Base-by-base conservation (phyloP, 352 stramenopile genomes). In the Globisporangium viniferum region DNA sequence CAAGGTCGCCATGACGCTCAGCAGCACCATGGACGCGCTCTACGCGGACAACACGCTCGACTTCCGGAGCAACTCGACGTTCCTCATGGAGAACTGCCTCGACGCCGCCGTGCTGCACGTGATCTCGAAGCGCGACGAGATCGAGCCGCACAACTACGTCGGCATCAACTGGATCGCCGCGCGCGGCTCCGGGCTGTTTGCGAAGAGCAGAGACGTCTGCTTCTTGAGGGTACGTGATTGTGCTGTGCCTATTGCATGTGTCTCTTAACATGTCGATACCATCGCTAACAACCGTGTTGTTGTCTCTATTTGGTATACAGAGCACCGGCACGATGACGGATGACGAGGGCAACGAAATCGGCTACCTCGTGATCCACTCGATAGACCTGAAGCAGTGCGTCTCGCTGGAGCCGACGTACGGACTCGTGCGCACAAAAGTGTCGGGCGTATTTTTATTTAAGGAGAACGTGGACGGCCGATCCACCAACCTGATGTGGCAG, bases 81-180 rank as follows among this genome's bases (percentile, higher is more conserved):
- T 88, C 62, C 69, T 92, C 4, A 31, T 90, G 57, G 79, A 88
- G 58, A 81, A 74, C 58, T 86, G 74, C 12, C 73, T 92, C 55
- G 84, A 92, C 65, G 84, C 72, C 5, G 79, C 79, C 9, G 81
- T 92, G 66, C 74, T 92, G 36, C 78, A 84, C 54, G 79, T 81
- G 29, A 61, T 87, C 29, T 74, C 81, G 39, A 73, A 73, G 4
- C 68, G 63, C 36, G 77, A 73, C 29, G 73, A 81, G 39, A 53
- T 75, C 41, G 62, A 83, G 57, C 80, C 81, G 35, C 74, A 82
- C 60, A 74, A 80, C 58, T 92, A 83, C 68, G 73, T 92, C 18
- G 84, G 84, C n/a, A 77, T 92, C 60, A 87, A 90, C 68, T 92
- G 84, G 84, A 14, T 86, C 59, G 81, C 80, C 3, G 67, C 72